Conservation (phyloP, 2,329 filamentous ascomycete species). For the Sclerotinia sclerotiorum region DNA sequence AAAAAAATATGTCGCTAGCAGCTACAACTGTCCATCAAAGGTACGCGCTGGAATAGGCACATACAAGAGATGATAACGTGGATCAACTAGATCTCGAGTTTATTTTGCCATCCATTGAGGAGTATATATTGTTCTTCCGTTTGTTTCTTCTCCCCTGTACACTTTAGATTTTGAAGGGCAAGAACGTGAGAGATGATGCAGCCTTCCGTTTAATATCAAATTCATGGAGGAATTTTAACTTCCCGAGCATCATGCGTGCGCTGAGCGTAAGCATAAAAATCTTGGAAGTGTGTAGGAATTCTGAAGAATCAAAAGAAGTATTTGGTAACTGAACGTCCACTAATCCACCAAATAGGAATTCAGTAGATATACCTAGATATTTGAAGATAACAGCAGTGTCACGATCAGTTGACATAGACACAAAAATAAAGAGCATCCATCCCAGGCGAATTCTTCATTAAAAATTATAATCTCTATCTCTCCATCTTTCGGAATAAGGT, state of each 20-base stretch:
- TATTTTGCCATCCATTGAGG: slow-evolving; percentile 16
- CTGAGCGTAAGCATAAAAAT: no score
- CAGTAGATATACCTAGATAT: neutral
- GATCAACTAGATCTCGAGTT: neutral
- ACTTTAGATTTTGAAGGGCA: neutral
- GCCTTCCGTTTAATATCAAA: neutral
- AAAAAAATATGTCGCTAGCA: neutral
- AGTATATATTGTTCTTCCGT: slow-evolving; percentile 2
- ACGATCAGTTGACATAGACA: neutral
- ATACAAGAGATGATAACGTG: slow-evolving; percentile 10
- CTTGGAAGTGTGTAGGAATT: no score
- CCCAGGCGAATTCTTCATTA: neutral
- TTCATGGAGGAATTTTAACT: neutral
- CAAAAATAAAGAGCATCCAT: neutral
- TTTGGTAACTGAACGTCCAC: neutral
- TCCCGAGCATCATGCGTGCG: no score
- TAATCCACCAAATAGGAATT: neutral
- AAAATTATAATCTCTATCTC: slow-evolving; percentile 1
- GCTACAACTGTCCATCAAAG: no score
- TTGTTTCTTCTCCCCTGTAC: neutral
- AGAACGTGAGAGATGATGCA: neutral
- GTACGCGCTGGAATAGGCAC: neutral
- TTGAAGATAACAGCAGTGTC: neutral
- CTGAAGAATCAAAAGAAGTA: neutral
- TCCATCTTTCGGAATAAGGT: neutral